Evolutionary conservation across 768 basidiomycete species (phyloP).

Genomic region (Trametes sanguinea): DNA sequence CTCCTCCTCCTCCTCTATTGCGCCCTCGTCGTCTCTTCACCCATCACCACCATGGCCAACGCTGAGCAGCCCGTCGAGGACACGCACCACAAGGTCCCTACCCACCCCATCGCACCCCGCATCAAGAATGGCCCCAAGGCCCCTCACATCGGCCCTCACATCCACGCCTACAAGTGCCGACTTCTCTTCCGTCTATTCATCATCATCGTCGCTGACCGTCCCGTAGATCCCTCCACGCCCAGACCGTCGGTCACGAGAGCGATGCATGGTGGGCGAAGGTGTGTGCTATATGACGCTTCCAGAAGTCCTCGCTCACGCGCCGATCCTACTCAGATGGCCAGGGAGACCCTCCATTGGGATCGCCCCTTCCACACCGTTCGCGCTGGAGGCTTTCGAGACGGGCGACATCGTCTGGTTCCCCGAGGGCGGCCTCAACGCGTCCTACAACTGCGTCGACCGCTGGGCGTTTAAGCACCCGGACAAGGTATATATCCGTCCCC

Average conservation of each 20-base stretch:
- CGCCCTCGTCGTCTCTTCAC: neutral
- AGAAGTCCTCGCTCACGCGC: constrained; percentile 1
- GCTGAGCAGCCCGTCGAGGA: constrained; percentile 23
- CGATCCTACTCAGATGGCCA: constrained; percentile 53
- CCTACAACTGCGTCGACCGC: constrained; percentile 97
- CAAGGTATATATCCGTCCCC: constrained; percentile 45
- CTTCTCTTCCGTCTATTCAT: constrained; percentile 25
- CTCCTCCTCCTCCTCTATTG: neutral
- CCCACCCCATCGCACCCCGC: constrained; percentile 79
- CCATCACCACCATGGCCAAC: constrained; percentile 26
- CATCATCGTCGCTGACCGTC: constrained; percentile 10
- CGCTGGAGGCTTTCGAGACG: constrained; percentile 78
- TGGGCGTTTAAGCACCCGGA: constrained; percentile 92
- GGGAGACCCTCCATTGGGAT: constrained; percentile 82
- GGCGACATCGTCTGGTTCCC: constrained; percentile 97
- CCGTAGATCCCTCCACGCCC: constrained; percentile 49
- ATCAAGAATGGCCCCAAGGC: constrained; percentile 60
- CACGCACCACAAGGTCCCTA: constrained; percentile 30
- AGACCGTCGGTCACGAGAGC: constrained; percentile 73
- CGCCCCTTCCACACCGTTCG: constrained; percentile 86
- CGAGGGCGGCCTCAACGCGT: constrained; percentile 88
- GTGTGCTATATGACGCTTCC: constrained; percentile 11
- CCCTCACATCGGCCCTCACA: constrained; percentile 80
- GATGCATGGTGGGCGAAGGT: constrained; percentile 92
- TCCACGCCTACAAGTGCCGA: constrained; percentile 60